A percentile compares a stretch with the other conserved stretches of the same genome.
Evolutionary conservation across 2,329 filamentous ascomycete genomes (phyloP).

Genomic region (Penicillium sp.): DNA sequence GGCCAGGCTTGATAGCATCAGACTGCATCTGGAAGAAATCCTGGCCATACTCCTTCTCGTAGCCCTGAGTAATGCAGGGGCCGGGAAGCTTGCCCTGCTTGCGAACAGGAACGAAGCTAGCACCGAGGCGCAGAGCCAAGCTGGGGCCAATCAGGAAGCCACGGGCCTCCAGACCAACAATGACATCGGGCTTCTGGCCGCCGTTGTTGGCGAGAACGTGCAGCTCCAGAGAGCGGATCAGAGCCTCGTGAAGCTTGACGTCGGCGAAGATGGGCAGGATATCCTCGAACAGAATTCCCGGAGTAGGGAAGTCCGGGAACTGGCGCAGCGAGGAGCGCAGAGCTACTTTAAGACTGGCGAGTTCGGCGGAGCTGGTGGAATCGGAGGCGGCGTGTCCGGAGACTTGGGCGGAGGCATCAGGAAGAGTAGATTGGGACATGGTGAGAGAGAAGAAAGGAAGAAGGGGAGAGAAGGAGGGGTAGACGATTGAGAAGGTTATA

Average conservation of each 20-base stretch:
- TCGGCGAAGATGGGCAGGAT: conserved; percentile 95
- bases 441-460: conserved; percentile 24
- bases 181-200: conserved; percentile 73
- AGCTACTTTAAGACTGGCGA: conserved; percentile 64
- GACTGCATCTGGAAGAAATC: conserved; percentile 96
- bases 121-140: conserved; percentile 77
- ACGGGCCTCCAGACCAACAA: conserved; percentile 89
- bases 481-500: conserved; percentile 17
- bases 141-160: conserved; percentile 95
- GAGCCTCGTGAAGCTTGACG: conserved; percentile 68
- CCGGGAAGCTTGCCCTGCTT: conserved; percentile 97
- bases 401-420: conserved; percentile 44
- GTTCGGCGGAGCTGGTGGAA: conserved; percentile 54
- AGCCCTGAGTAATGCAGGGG: conserved; percentile 78
- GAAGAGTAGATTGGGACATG: conserved; percentile 41
- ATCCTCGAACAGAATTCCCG: conserved; percentile 94
- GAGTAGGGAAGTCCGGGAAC: conserved; percentile 87
- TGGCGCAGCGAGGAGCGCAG: conserved; percentile 74
- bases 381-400: conserved; percentile 45
- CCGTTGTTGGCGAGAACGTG: conserved; percentile 68
- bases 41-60: conserved; percentile 92
- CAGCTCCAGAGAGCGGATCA: conserved; percentile 82
- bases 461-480: conserved; percentile 19
- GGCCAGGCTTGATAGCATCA: conserved; percentile 78
- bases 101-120: conserved; percentile 86